Evolutionary conservation across 2,329 filamentous ascomycete species (phyloP).

Genomic region (Monosporascus sp.): DNA sequence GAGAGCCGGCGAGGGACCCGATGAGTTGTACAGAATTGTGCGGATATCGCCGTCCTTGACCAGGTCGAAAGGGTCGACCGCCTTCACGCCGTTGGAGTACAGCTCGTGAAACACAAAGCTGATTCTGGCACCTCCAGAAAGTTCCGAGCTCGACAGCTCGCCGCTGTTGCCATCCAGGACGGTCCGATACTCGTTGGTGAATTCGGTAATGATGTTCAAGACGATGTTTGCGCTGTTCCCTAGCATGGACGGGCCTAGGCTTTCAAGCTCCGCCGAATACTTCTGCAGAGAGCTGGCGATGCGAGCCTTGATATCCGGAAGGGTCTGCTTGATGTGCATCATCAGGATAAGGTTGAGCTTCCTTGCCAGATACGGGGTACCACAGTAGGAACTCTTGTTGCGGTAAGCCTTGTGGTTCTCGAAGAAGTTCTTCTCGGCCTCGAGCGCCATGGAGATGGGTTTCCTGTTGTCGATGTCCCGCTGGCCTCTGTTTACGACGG

Average conservation of each 20-base stretch:
- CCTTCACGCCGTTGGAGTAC: slow-evolving; percentile 95
- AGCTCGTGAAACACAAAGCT: slow-evolving; percentile 99
- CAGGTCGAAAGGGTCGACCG: slow-evolving; percentile 92
- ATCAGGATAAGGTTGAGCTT: slow-evolving; percentile 98
- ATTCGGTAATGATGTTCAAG: slow-evolving; percentile 98
- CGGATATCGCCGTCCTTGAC: slow-evolving; percentile 98
- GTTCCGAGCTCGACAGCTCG: slow-evolving; percentile 87
- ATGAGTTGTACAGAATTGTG: slow-evolving; percentile 96
- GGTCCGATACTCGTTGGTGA: slow-evolving; percentile 94
- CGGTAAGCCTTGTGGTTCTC: slow-evolving; percentile 98
- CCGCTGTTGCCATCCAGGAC: slow-evolving; percentile 95
- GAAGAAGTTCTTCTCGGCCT: slow-evolving; percentile 95
- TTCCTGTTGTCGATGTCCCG: slow-evolving; percentile 98
- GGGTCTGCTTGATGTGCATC: slow-evolving; percentile 99
- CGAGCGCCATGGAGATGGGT: slow-evolving; percentile 81
- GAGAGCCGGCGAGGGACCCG: slow-evolving; percentile 91
- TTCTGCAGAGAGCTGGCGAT: slow-evolving; percentile 93
- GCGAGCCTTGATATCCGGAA: slow-evolving; percentile 96
- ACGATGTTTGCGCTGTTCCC: slow-evolving; percentile 96
- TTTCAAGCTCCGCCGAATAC: slow-evolving; percentile 74
- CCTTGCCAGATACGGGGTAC: slow-evolving; percentile 90
- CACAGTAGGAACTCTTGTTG: slow-evolving; percentile 98
- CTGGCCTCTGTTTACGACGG: slow-evolving; percentile 96
- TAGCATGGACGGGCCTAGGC: slow-evolving; percentile 87
- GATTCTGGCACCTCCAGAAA: slow-evolving; percentile 95